These are phyloP conservation scores for Plasmodium knowlesi DNA, from an alignment of 169 alveolate species.

Conservation along the genomic window DNA sequence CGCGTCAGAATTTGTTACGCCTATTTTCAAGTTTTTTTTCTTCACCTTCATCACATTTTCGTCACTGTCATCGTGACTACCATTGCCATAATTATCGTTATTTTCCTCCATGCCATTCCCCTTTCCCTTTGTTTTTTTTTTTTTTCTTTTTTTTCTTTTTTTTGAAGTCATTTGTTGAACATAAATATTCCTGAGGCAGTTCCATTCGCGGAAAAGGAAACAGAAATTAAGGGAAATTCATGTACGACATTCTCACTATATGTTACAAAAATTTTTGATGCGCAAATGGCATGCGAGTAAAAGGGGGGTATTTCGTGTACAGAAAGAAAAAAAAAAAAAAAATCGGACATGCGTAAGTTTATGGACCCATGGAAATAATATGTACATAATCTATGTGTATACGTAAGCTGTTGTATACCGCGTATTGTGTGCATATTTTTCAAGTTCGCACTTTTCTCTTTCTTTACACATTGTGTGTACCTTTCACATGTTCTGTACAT, in stretches of 20 bases:
- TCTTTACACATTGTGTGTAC: not conserved
- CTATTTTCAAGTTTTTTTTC: not conserved
- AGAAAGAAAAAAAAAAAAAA: not conserved
- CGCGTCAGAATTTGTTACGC: slow-evolving; percentile 1
- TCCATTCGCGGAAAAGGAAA: not conserved
- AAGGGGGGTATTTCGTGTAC: not conserved
- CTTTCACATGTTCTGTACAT: not conserved
- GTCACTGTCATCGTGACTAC: not conserved
- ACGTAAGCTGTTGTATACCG: not conserved
- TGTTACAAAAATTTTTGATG: not conserved
- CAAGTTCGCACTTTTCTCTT: not conserved
- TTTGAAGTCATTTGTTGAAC: not conserved
- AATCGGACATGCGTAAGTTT: not conserved
- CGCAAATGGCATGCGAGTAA: not conserved
- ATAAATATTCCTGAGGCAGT: not conserved
- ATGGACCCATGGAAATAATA: not conserved
- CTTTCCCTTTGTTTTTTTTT: not conserved
- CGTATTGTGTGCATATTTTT: not conserved
- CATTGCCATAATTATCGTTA: not conserved
- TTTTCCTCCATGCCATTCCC: not conserved
- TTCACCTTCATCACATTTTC: not conserved
- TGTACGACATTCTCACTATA: not conserved
- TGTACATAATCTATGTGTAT: not conserved
- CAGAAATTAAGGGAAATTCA: not conserved
- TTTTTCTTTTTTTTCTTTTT: not conserved